Conservation (phyloP, 495 filamentous ascomycete species). For the Daldinia concentrica region DNA sequence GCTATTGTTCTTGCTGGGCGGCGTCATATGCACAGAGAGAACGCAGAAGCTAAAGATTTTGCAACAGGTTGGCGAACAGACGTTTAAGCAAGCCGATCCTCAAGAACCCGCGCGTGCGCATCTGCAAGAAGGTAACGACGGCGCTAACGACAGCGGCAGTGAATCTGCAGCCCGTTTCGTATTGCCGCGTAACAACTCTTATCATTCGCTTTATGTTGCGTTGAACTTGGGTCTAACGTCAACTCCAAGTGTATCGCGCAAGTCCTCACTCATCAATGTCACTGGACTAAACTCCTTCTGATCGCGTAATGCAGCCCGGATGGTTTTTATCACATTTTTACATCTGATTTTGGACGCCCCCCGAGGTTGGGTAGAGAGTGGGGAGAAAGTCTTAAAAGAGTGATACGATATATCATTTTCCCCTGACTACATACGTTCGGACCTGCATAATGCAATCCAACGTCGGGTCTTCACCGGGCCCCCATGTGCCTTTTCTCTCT, state of each 20-base stretch:
- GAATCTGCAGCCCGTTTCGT: conserved; percentile 16
- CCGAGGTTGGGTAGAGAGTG: conserved; percentile 29
- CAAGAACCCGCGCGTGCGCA: conserved; percentile 18
- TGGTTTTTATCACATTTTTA: conserved; percentile 35
- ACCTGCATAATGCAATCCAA: conserved; percentile 45
- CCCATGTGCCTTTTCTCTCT: conserved; percentile 13
- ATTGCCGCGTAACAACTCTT: conserved; percentile 12
- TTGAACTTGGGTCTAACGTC: conserved; percentile 13
- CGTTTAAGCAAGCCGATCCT: conserved; percentile 25
- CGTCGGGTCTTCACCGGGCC: conserved; percentile 30
- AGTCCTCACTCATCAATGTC: conserved; percentile 19
- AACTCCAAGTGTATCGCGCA: conserved; percentile 13
- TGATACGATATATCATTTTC: conserved; percentile 38
- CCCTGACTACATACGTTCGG: conserved; percentile 32
- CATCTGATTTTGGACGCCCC: conserved; percentile 35
- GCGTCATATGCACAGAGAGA: background rate
- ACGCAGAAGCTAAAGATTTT: background rate
- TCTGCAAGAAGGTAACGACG: conserved; percentile 24
- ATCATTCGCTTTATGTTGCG: conserved; percentile 18
- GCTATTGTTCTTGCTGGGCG: background rate
- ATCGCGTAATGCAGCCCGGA: conserved; percentile 32
- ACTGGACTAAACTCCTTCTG: conserved; percentile 32
- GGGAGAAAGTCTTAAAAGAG: conserved; percentile 22
- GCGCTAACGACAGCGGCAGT: conserved; percentile 7
- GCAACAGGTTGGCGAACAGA: conserved; percentile 25